phyloP scores from a whole-genome alignment of 768 basidiomycete genomes.

The Pleurotus citrinopileatus region DNA sequence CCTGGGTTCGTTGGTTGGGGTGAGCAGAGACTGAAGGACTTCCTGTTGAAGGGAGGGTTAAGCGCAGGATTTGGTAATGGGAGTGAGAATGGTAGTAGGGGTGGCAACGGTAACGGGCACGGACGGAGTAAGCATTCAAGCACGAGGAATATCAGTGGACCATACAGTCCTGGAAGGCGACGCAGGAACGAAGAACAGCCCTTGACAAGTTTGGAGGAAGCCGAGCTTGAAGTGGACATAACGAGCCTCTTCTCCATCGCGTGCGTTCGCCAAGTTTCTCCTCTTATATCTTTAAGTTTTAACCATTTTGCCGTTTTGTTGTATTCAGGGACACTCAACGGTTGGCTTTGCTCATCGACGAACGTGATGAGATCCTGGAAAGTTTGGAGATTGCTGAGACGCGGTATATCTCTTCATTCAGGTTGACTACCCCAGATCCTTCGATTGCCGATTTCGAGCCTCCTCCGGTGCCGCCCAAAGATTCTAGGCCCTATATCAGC shows the following conservation, averaged over 20 bases:
- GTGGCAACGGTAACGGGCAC: conserved; percentile 20
- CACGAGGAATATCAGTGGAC: conserved; percentile 11
- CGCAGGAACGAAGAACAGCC: conserved; percentile 38
- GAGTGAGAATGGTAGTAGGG: conserved; percentile 22
- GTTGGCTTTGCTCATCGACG: conserved; percentile 67
- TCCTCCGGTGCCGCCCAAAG: conserved; percentile 29
- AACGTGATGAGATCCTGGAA: conserved; percentile 75
- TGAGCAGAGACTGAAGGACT: conserved; percentile 70
- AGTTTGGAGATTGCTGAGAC: conserved; percentile 80
- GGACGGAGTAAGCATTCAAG: conserved; percentile 19
- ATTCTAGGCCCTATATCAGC: conserved; percentile 65
- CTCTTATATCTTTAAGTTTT: conserved; percentile 1
- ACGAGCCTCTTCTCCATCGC: conserved; percentile 72
- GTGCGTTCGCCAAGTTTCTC: conserved; percentile 34
- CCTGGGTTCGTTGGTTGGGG: conserved; percentile 73
- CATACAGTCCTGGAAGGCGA: neutral
- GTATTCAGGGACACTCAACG: conserved; percentile 59
- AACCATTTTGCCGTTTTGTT: conserved; percentile 1
- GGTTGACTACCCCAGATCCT: conserved; percentile 69
- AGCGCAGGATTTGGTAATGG: conserved; percentile 45
- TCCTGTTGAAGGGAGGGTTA: conserved; percentile 62
- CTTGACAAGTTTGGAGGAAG: conserved; percentile 39
- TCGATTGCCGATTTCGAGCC: conserved; percentile 61
- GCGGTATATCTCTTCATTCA: conserved; percentile 74
- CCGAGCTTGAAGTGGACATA: conserved; percentile 58